These are phyloP conservation scores for Trichoderma aggressivum DNA, from an alignment of 2,329 filamentous ascomycete species.

Conservation along the genomic window DNA sequence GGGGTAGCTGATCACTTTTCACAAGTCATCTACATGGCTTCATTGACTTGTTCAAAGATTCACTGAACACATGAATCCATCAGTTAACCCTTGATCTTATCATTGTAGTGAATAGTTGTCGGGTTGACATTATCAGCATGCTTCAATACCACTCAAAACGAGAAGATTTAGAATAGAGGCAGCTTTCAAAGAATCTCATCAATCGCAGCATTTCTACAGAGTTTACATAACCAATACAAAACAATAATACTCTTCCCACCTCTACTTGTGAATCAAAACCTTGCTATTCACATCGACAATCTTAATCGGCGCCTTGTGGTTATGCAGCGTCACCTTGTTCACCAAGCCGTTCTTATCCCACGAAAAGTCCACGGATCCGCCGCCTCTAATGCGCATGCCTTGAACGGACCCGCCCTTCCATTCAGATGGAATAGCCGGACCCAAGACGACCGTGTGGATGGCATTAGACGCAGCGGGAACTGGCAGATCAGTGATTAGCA, in stretches of 20 bases:
- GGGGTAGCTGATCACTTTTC: not conserved
- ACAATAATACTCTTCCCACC: not conserved
- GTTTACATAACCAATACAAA: not conserved
- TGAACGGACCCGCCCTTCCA: conserved; percentile 45
- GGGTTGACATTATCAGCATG: not conserved
- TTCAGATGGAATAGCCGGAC: conserved; percentile 44
- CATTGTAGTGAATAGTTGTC: not conserved
- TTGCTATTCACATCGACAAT: conserved; percentile 18
- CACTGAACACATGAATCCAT: not conserved
- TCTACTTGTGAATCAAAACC: conserved; percentile 5
- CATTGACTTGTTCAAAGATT: not conserved
- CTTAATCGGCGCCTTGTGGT: not conserved
- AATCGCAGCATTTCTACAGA: not conserved
- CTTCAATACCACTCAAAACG: not conserved
- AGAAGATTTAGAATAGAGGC: not conserved
- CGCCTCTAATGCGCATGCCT: conserved; percentile 44
- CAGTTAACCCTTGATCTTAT: too few species aligned
- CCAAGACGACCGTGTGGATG: conserved; percentile 40
- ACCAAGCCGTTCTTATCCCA: conserved; percentile 37
- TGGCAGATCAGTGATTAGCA: conserved; percentile 51
- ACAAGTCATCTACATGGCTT: not conserved
- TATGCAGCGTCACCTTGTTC: conserved; percentile 11
- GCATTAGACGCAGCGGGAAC: conserved; percentile 22
- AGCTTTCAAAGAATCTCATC: not conserved
- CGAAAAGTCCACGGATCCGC: conserved; percentile 40